These are phyloP conservation scores for Paecilomyces formosus DNA, from an alignment of 2,329 filamentous ascomycete genomes.

Conservation along the genomic window DNA sequence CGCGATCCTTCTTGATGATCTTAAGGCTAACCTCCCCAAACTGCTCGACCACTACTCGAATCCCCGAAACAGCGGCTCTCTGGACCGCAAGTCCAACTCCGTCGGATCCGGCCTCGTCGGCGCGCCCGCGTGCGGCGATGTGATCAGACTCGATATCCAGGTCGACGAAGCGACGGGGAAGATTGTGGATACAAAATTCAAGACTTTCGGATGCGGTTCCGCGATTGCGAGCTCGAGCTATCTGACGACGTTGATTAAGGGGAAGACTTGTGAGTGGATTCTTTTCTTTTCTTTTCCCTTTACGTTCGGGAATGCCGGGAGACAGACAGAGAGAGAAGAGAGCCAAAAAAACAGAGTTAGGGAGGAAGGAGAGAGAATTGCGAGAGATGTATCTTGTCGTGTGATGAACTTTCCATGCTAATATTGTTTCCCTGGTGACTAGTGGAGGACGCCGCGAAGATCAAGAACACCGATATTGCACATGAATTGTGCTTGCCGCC, in stretches of 20 bases:
- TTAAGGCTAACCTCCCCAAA: conserved; percentile 33
- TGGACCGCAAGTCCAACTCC: conserved; percentile 70
- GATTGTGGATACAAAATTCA: conserved; percentile 94
- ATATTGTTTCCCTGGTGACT: not conserved
- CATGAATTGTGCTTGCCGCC: conserved; percentile 88
- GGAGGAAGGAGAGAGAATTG: not conserved
- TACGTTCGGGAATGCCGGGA: too few relatives aligned
- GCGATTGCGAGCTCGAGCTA: conserved; percentile 95
- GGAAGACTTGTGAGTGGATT: conserved; percentile 61
- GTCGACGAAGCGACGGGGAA: conserved; percentile 82
- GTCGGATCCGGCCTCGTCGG: conserved; percentile 92
- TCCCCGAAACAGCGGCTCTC: conserved; percentile 70
- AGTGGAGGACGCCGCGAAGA: conserved; percentile 81
- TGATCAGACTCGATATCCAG: conserved; percentile 90
- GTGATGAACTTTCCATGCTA: not conserved
- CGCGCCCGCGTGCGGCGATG: conserved; percentile 84
- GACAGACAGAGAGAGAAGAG: not conserved
- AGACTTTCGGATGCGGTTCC: conserved; percentile 91
- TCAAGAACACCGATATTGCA: conserved; percentile 96
- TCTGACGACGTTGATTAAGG: conserved; percentile 85
- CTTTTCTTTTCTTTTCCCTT: not conserved
- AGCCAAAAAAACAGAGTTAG: not conserved
- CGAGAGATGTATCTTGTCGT: not conserved
- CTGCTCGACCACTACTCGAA: conserved; percentile 77
- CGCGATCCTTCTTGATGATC: not conserved